Base-by-base conservation (phyloP, 306 rosid species). In the Rosa rugosa region DNA sequence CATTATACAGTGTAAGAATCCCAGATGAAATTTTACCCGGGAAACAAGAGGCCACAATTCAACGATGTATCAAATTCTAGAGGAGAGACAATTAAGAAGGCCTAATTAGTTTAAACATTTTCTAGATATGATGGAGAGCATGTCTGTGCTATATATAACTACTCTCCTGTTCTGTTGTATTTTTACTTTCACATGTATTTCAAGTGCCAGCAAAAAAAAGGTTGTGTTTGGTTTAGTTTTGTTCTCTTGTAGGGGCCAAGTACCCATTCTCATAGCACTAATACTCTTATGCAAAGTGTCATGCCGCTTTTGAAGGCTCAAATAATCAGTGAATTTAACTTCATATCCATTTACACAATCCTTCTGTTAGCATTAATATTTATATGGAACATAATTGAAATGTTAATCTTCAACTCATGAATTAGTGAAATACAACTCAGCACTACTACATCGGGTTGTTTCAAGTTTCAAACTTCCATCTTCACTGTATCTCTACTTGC, bases 1-100 rank as follows among this genome's bases (percentile, higher is more conserved):
- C 98, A 95, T 84, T 95, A 95, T 81, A 95, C 99, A 1, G 94
- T 95, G 83, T 95, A 89, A 95, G 64, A 51, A 70, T 38, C 75
- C 77, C 68, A 25, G 65, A 45, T 16, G n/a, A 51, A 46, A 80
- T 62, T 42, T 42, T 31, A 49, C 9, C 68, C 18, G 69, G 83
- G 83, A 83, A 84, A 60, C 72, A 22, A 69, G 80, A 59, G 75
- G 72, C 54, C 64, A 34, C 64, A 59, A 67, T 83, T 72, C 50
- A 83, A 75, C 36, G 56, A 22, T 74, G 50, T 83, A 74, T 17
- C 57, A 47, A 83, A 65, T 69, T 75, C 72, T 56, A 78, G 69
- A 77, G 73, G 79, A 11, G 27, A 31, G 69, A 70, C 71, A 27
- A 40, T 4, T 5, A 14, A 59, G 20, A 69, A 87, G 83, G 83